phyloP scores from a whole-genome alignment of 352 stramenopile species.

The Discostella stelligera region DNA sequence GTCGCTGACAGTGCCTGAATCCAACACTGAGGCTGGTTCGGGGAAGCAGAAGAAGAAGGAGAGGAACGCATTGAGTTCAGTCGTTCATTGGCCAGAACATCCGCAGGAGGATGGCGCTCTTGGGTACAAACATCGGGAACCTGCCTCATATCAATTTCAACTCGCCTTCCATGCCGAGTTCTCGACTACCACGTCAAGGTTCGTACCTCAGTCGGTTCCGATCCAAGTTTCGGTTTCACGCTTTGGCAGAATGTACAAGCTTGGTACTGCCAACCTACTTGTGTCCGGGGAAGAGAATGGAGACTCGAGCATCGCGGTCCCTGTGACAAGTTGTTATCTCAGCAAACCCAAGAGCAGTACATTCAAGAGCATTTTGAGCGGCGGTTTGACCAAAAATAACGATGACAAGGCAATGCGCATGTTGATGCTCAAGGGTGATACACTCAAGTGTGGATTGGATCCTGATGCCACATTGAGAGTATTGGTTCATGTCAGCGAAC shows the following conservation, averaged over 20 bases:
- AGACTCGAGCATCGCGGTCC: slow-evolving; percentile 7
- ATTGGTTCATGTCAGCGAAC: slow-evolving; percentile 3
- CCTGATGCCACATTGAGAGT: neutral
- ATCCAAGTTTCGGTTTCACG: slow-evolving; percentile 38
- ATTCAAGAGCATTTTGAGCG: slow-evolving; percentile 12
- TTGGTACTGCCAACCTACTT: slow-evolving; percentile 32
- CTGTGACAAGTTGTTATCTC: slow-evolving; percentile 7
- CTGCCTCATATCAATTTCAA: slow-evolving; percentile 2
- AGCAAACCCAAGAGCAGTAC: neutral
- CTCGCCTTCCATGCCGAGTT: slow-evolving; percentile 2
- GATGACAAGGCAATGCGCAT: neutral
- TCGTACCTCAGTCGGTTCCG: slow-evolving; percentile 25
- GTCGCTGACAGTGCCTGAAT: neutral
- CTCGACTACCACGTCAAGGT: neutral
- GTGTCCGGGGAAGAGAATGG: slow-evolving; percentile 40
- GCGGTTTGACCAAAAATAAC: slow-evolving; percentile 12
- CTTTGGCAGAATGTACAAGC: slow-evolving; percentile 18
- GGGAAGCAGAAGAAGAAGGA: neutral
- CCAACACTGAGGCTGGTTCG: neutral
- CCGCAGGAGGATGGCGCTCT: neutral
- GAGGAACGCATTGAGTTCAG: neutral
- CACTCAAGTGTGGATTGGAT: slow-evolving; percentile 2
- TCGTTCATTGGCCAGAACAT: neutral
- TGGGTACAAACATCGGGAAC: neutral
- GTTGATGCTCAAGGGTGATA: slow-evolving; percentile 31